Evolutionary conservation across 2,329 filamentous ascomycete species (phyloP).

Genomic region (Neonectria ditissima): DNA sequence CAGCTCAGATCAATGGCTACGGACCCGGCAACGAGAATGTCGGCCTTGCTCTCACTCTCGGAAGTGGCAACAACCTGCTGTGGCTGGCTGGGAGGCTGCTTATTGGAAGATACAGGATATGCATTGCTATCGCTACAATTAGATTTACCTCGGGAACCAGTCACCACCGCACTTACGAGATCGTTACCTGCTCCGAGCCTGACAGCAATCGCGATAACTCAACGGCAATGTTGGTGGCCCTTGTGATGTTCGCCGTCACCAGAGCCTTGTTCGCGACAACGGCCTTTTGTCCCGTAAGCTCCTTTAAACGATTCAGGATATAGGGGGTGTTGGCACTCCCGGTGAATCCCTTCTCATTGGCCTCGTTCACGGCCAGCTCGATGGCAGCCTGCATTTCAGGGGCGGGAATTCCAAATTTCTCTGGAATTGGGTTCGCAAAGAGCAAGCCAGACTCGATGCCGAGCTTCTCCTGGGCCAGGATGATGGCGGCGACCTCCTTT

Average conservation of each 20-base stretch:
- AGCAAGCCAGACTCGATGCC: constrained; percentile 82
- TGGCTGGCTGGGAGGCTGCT: constrained; percentile 23
- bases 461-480: constrained; percentile 80
- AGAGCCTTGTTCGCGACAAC: constrained; percentile 79
- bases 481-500: constrained; percentile 87
- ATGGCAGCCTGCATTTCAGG: constrained; percentile 78
- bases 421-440: constrained; percentile 90
- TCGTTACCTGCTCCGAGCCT: constrained; percentile 44
- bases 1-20: constrained; percentile 90
- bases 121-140: constrained; percentile 52
- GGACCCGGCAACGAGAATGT: constrained; percentile 91
- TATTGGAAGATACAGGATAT: constrained; percentile 33
- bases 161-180: constrained; percentile 52
- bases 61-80: constrained; percentile 27
- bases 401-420: constrained; percentile 75
- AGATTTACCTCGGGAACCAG: constrained; percentile 46
- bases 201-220: constrained; percentile 62
- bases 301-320: constrained; percentile 81
- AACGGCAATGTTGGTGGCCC: constrained; percentile 66
- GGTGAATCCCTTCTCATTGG: constrained; percentile 71
- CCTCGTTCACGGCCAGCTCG: constrained; percentile 74
- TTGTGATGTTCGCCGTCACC: constrained; percentile 64
- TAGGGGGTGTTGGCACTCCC: constrained; percentile 89
- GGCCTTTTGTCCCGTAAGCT: constrained; percentile 78
- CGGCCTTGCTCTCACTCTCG: constrained; percentile 53